Evolutionary conservation across 2,329 filamentous ascomycete genomes (phyloP).

Genomic region (Scedosporium dehoogii): DNA sequence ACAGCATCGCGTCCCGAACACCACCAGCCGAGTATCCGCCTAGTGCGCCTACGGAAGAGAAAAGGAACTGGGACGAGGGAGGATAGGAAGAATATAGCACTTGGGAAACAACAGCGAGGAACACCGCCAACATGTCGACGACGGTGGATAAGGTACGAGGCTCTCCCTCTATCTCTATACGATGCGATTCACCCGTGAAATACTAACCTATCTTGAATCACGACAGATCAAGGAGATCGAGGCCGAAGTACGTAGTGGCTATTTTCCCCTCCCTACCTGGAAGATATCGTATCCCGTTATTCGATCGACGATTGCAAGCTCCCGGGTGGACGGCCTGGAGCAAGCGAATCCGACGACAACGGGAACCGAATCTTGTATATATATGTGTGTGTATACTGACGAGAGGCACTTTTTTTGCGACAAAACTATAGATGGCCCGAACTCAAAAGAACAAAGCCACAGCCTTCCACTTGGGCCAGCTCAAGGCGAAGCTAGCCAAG

Average conservation of each 20-base stretch:
- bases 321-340: neutral
- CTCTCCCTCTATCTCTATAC: neutral
- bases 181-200: conserved; percentile 2
- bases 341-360: neutral
- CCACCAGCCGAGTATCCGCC: neutral
- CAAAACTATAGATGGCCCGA: conserved; percentile 65
- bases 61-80: neutral
- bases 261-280: conserved; percentile 7
- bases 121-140: conserved; percentile 69
- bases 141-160: conserved; percentile 83
- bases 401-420: neutral
- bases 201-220: conserved; percentile 22
- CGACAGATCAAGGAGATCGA: conserved; percentile 89
- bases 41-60: neutral
- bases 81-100: neutral
- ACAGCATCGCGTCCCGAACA: neutral
- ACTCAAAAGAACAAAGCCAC: conserved; percentile 98
- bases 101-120: neutral
- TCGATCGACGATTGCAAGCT: neutral
- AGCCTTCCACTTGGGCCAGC: conserved; percentile 84
- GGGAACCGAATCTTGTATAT: too few relatives aligned
- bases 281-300: neutral
- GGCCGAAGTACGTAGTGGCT: conserved; percentile 62
- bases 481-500: conserved; percentile 98
- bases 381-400: neutral